A percentile compares a stretch with the other conserved stretches of the same genome.
These are phyloP conservation scores for Suillus spraguei DNA, from an alignment of 768 basidiomycete genomes.

Conservation along the genomic window DNA sequence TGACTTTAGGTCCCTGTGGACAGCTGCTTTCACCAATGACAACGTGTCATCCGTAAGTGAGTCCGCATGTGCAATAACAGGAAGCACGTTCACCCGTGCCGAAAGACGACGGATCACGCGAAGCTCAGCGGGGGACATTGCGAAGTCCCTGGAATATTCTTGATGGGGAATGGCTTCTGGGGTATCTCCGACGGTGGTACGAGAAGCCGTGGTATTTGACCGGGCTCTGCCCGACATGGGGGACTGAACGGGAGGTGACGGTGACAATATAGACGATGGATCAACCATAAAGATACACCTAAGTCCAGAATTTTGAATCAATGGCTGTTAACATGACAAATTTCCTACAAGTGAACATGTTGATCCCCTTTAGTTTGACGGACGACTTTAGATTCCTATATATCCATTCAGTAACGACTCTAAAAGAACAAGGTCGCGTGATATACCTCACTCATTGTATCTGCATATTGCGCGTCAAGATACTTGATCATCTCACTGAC, in stretches of 20 bases:
- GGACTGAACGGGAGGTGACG: conserved; percentile 50
- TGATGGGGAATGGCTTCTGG: conserved; percentile 52
- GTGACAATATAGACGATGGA: conserved; percentile 67
- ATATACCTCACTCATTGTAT: conserved; percentile 82
- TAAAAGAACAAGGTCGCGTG: neutral
- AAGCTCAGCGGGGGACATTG: conserved; percentile 79
- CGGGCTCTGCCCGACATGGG: conserved; percentile 55
- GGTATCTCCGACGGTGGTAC: conserved; percentile 54
- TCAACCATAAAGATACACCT: conserved; percentile 89
- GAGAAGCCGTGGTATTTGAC: conserved; percentile 68
- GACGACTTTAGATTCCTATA: conserved; percentile 85
- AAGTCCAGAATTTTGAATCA: conserved; percentile 19
- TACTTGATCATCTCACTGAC: conserved; percentile 76
- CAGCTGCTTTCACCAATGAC: conserved; percentile 66
- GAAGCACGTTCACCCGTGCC: conserved; percentile 76
- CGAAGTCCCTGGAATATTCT: conserved; percentile 50
- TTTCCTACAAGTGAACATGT: conserved; percentile 81
- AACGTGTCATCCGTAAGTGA: conserved; percentile 83
- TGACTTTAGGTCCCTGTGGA: conserved; percentile 65
- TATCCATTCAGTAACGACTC: conserved; percentile 5
- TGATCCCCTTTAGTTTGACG: conserved; percentile 87
- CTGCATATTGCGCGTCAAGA: conserved; percentile 78
- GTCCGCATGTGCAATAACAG: conserved; percentile 79
- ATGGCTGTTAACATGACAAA: neutral
- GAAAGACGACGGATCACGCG: conserved; percentile 78